Conservation (phyloP, 2,329 filamentous ascomycete genomes). For the Ophiostoma novo-ulmi region DNA sequence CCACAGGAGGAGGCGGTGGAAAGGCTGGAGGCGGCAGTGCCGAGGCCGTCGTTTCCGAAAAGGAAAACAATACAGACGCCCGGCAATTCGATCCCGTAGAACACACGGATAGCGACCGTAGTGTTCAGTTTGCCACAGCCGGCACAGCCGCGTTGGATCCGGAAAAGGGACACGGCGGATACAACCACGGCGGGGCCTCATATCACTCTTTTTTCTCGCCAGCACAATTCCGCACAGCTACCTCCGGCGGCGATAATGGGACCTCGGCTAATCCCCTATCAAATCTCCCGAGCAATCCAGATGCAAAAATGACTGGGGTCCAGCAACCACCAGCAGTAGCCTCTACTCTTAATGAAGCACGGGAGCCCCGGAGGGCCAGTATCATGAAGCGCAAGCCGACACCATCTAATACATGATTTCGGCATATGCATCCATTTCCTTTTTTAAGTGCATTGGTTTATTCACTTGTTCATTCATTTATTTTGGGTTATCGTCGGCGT, state of each 20-base stretch:
- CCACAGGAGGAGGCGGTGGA: neutral
- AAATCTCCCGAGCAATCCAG: neutral
- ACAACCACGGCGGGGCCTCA: neutral
- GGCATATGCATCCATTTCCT: neutral
- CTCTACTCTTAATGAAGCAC: neutral
- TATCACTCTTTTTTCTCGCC: conserved; percentile 22
- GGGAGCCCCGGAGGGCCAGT: neutral
- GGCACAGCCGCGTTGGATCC: neutral
- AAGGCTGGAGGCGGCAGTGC: neutral
- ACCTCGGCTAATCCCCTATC: neutral
- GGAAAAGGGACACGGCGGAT: conserved; percentile 10
- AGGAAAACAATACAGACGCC: conserved; percentile 13
- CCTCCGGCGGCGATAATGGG: no score
- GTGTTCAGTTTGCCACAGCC: neutral
- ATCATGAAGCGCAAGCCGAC: neutral
- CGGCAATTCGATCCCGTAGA: neutral
- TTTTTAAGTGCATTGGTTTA: neutral
- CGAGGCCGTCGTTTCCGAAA: conserved; percentile 21
- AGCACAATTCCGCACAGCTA: conserved; percentile 12
- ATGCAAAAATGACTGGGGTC: neutral
- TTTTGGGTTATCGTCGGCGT: neutral
- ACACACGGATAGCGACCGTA: conserved; percentile 10
- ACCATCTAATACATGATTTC: neutral
- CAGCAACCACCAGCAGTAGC: neutral
- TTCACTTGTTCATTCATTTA: neutral